Base-by-base conservation (phyloP, 2,329 filamentous ascomycete species). In the Clonostachys byssicola region DNA sequence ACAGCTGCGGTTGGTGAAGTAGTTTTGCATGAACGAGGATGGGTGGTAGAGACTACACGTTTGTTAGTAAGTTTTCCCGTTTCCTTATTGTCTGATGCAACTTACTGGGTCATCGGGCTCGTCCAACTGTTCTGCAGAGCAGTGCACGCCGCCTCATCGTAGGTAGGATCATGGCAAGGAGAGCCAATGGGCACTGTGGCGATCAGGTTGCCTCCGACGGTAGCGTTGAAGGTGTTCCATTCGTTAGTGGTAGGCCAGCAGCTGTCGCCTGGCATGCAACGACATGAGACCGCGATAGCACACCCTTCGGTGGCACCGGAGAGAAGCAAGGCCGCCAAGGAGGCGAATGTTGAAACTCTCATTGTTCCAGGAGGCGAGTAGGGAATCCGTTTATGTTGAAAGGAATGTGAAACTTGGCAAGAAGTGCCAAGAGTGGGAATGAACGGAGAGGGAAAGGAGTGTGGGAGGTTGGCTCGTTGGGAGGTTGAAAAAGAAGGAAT, bases 141-240 rank as follows among this genome's bases (percentile, higher is more conserved):
- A 2, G 57, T 49, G 55, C 78, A 82, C 23, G 56, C 61, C 5
- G 56, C 58, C 8, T 64, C 66, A 55, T 80, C 60, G 54, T 75
- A 80, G 16, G 54, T 54, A 6, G 61, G 65, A 34, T 68, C 62
- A 52, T 84, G 80, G 55, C 80, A 85, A 1, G 72, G 63, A 3
- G 70, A 59, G 1, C 70, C 80, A 4, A 82, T 55, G 0, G 81
- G 80, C 3, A 73, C 60, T 0, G 75, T 80, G 12, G 70, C 66
- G 40, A 84, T 64, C 30, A 85, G 62, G 5, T 63, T 65, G 1
- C 77, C 78, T 18, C 65, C 62, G 3, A 83, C 63, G 1, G 78
- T 72, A 13, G 57, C 46, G 54, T 85, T 82, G 45, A 85, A 70
- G 0, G 55, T 47, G 7, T 62, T 53, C 80, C 81, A 85, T 6